Evolutionary conservation across 2,329 filamentous ascomycete genomes (phyloP), one percentile per base, ranked within the genome.

Genomic region (Penicillium hesseltinei): DNA sequence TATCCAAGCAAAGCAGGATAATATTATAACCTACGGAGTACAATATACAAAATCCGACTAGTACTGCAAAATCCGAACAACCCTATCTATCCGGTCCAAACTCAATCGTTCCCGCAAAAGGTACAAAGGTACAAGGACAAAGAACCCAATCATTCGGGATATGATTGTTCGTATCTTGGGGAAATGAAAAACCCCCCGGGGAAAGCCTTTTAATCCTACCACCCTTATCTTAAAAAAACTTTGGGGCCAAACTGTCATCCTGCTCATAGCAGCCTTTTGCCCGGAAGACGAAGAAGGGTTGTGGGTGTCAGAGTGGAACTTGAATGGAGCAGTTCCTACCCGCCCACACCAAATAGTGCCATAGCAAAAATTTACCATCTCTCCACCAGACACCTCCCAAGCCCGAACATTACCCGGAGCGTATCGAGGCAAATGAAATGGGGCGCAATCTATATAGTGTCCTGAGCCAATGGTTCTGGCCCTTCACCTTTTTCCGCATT

Each of bases 41-140:
- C 23, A 27, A n/a, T n/a, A 19, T n/a, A 39, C 36, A 19, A 44
- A 7, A 15, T 2, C 15, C 19, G 40, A 42, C 21, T 15, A 23
- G 23, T 23, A 21, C 35, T 31, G 19, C 45, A 54, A 40, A 45
- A 35, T 17, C 23, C 25, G 11, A 19, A 19, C 35, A 54, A 51
- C 52, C 29, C 38, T 55, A 55, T 55, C 42, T 56, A 52, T 52
- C 54, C 48, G 25, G 40, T 36, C 27, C 1, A 56, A 46, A 56
- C 54, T 51, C 42, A 56, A 56, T 52, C 48, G 46, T 51, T 27
- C 21, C 44, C 38, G 29, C 27, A n/a, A 51, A 51, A 39, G 38
- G 44, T 23, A 36, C 52, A 44, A 17, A 43, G 40, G 15, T n/a
- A 25, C 15, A 27, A 17, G 6, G 23, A 44, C 42, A 44, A 51